Base-by-base conservation (phyloP, 1,139 yeast genomes). In the Entelexis paramagnoliae region DNA sequence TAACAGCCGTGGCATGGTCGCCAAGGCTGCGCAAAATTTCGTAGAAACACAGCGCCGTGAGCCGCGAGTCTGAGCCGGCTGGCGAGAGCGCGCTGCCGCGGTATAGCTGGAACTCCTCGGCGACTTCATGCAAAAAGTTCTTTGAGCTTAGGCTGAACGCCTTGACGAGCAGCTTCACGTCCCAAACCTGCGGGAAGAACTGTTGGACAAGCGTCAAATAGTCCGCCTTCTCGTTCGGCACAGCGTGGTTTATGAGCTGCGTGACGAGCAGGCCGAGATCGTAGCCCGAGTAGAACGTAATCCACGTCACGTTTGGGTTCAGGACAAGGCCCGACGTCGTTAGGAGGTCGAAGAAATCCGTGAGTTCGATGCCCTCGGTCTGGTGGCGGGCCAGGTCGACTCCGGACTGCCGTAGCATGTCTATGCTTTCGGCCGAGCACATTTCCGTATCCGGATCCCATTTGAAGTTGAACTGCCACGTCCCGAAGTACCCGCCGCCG, bases 401-500 rank as follows among this genome's bases (percentile, higher is more conserved):
- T 32, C 96, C 96, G 8, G 94, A 80, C 53, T 86, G 85, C 58
- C 81, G 81, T 45, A 91, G 74, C 60, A 75, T 77, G 63, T 79
- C 95, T 62, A 79, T 76, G 62, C 80, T 86, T 72, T 81, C 96
- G 66, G 75, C 78, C 56, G 80, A 81, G 54, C 78, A 86, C 96
- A 91, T 91, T 63, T 88, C 95, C 48, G 64, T 63, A 19, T 60
- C 56, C 44, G 85, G 70, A 66, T 85, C 91, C 67, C 87, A 91
- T 60, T 77, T 74, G 70, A 91, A 88, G 66, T 93, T 93, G 70
- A 91, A 89, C 66, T 91, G 97, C 96, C 96, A 91, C 28, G 96
- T 86, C 41, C 77, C 73, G 49, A 64, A 60, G 53, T 67, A 58
- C 57, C 76, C 70, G 14, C 51, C 52, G 29, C 59, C 59, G 55